Conservation (phyloP, 129 eudicot species). For the Chrysanthemum makinoi region DNA sequence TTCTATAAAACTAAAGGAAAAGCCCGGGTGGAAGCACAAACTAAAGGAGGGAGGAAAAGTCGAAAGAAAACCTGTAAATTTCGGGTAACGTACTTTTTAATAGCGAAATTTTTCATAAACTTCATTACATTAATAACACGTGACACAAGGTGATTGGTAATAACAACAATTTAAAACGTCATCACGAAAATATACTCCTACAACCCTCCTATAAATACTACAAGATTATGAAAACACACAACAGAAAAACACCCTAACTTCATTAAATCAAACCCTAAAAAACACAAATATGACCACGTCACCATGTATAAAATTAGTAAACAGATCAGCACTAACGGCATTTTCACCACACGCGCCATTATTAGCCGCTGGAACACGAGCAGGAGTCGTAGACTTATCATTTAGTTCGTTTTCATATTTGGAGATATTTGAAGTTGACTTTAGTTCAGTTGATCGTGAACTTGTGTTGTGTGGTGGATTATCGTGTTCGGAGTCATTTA, state of each 20-base stretch:
- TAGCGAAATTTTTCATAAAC: not conserved
- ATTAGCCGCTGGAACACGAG: slow-evolving; percentile 90
- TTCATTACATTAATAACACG: not conserved
- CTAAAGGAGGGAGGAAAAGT: too few relatives aligned
- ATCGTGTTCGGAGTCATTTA: slow-evolving; percentile 74
- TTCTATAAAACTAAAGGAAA: too few relatives aligned
- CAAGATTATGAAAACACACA: slow-evolving; percentile 3
- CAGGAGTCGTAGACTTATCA: slow-evolving; percentile 86
- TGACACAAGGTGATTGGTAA: slow-evolving; percentile 25
- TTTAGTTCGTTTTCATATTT: slow-evolving; percentile 81
- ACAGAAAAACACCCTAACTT: too few relatives aligned
- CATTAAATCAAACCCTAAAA: slow-evolving; percentile 15
- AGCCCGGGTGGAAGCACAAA: too few relatives aligned
- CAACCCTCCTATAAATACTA: slow-evolving; percentile 22
- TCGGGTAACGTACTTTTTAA: too few relatives aligned
- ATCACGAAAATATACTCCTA: slow-evolving; percentile 22
- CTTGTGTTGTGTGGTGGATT: slow-evolving; percentile 44
- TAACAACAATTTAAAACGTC: slow-evolving; percentile 8
- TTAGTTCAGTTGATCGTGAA: slow-evolving; percentile 63
- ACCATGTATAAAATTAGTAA: slow-evolving; percentile 65
- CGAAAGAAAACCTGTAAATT: too few relatives aligned
- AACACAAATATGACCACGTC: slow-evolving; percentile 30
- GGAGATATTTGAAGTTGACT: slow-evolving; percentile 74
- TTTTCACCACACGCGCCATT: slow-evolving; percentile 71
- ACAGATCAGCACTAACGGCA: slow-evolving; percentile 88